A percentile compares a stretch with the other conserved stretches of the same genome.
Evolutionary conservation across 2,329 filamentous ascomycete species (phyloP).

Genomic region (Phyllosticta citriasiana): DNA sequence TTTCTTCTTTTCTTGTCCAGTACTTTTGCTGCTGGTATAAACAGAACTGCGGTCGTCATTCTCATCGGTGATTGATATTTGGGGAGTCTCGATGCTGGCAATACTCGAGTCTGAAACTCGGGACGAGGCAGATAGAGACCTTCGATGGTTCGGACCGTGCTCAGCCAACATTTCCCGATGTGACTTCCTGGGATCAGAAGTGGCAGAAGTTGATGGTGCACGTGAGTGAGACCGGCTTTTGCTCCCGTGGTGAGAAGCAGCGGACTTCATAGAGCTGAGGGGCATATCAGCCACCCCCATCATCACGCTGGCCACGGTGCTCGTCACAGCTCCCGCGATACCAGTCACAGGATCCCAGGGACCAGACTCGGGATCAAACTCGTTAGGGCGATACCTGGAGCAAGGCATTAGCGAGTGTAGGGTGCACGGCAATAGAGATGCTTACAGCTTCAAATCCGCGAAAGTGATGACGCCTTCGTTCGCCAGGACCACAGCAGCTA

Average conservation of each 20-base stretch:
- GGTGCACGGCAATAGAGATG: neutral
- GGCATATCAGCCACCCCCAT: constrained; percentile 72
- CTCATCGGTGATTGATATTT: neutral
- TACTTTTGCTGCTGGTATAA: neutral
- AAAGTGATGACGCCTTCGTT: constrained; percentile 27
- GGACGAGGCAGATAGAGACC: neutral
- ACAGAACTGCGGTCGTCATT: neutral
- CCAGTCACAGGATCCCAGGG: constrained; percentile 32
- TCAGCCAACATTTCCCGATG: neutral
- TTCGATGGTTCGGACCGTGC: neutral
- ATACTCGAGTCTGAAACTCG: neutral
- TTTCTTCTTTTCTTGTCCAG: neutral
- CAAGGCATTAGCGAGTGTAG: neutral
- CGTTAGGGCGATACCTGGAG: constrained; percentile 25
- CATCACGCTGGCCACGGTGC: constrained; percentile 69
- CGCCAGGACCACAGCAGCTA: constrained; percentile 28
- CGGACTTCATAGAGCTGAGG: constrained; percentile 9
- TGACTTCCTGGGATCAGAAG: neutral
- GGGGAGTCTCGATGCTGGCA: neutral
- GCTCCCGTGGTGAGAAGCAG: neutral
- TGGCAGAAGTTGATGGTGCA: neutral
- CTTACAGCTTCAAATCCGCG: constrained; percentile 29
- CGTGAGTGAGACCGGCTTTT: neutral
- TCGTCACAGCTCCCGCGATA: constrained; percentile 66
- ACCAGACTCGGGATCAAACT: constrained; percentile 30